Evolutionary conservation across 2,329 filamentous ascomycete species (phyloP).

Genomic region (Sclerotinia sclerotiorum): DNA sequence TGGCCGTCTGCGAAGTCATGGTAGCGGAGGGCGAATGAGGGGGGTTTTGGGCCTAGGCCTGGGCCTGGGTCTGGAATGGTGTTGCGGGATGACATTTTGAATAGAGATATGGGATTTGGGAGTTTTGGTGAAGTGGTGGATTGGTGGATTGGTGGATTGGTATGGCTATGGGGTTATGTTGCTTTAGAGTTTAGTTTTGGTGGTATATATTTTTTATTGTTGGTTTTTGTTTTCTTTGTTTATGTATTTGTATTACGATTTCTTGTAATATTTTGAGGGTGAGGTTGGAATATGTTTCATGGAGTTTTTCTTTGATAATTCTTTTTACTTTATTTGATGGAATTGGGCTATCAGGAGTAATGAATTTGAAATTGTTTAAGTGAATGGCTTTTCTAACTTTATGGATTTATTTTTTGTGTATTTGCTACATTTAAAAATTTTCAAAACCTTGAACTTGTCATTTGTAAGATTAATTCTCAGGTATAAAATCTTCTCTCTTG

Average conservation of each 20-base stretch:
- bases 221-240: background rate
- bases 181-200: background rate
- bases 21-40: background rate
- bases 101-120: background rate
- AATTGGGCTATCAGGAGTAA: too few species aligned
- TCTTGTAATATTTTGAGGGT: background rate
- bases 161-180: accelerated
- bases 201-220: background rate
- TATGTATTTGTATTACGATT: background rate
- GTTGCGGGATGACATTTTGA: background rate
- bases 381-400: too few species aligned
- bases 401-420: too few species aligned
- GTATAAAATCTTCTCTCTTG: too few species aligned
- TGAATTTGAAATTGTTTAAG: too few species aligned
- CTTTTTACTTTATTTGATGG: too few species aligned
- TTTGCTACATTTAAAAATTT: too few species aligned
- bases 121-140: background rate
- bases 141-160: background rate
- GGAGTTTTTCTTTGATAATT: background rate
- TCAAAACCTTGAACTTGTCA: too few species aligned
- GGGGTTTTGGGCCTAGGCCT: background rate
- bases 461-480: too few species aligned
- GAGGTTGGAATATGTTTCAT: too few species aligned
- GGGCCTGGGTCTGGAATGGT: too few species aligned
- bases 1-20: background rate